A percentile compares a stretch with the other conserved stretches of the same genome.
phyloP scores from a whole-genome alignment of 208 protist genomes.

The Leishmania guyanensis region DNA sequence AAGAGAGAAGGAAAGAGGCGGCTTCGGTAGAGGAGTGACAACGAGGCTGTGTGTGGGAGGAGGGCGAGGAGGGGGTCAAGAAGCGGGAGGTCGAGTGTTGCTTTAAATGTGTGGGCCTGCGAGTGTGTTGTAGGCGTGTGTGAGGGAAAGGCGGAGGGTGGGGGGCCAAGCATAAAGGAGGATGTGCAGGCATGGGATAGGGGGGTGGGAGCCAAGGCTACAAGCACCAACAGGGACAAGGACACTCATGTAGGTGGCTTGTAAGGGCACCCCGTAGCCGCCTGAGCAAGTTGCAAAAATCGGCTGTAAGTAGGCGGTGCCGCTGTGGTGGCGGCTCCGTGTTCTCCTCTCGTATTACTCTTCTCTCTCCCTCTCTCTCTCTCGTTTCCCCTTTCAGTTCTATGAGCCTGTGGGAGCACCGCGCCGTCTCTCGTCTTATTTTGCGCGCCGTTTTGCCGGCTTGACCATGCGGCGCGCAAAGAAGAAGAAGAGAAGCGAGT shows the following conservation, averaged over 20 bases:
- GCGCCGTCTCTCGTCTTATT: not conserved
- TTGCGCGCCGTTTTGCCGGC: too few relatives aligned
- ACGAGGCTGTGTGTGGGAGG: not conserved
- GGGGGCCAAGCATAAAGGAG: too few relatives aligned
- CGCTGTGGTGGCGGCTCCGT: not conserved
- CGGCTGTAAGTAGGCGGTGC: not conserved
- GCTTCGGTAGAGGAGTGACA: not conserved
- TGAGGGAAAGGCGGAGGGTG: too few relatives aligned
- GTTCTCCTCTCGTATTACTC: not conserved
- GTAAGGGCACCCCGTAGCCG: not conserved
- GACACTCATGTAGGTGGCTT: not conserved
- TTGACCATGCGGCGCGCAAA: not conserved
- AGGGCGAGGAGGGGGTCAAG: too few relatives aligned
- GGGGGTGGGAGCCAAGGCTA: not conserved
- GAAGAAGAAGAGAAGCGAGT: not conserved
- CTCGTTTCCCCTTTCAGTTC: not conserved
- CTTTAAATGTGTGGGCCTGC: too few relatives aligned
- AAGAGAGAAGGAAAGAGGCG: not conserved
- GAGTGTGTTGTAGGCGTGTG: too few relatives aligned
- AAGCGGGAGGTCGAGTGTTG: too few relatives aligned
- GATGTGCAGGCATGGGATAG: not conserved
- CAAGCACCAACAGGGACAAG: not conserved
- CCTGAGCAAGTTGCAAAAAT: not conserved
- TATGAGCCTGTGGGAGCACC: not conserved
- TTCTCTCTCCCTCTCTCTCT: not conserved